Conservation (phyloP, 805 yeast species). For the Nakazawaea pomicola region DNA sequence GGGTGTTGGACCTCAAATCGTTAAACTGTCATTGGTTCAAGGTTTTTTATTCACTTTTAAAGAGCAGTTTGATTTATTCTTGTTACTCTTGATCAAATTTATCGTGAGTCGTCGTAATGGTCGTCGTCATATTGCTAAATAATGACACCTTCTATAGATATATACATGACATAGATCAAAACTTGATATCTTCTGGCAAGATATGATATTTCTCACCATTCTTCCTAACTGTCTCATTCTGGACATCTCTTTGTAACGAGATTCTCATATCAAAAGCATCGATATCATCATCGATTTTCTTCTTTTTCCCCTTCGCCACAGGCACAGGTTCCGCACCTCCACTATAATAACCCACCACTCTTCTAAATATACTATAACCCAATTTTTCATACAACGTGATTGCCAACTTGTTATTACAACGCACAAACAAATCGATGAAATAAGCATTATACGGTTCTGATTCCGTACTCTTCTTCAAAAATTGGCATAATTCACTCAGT, state of each 20-base stretch:
- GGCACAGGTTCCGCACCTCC: constrained; percentile 50
- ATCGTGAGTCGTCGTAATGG: constrained; percentile 3
- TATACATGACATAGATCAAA: constrained; percentile 26
- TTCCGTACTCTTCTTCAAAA: constrained; percentile 69
- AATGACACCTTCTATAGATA: neutral
- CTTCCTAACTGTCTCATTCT: constrained; percentile 45
- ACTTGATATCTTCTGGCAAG: constrained; percentile 61
- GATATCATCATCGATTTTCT: constrained; percentile 51
- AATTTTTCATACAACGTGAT: constrained; percentile 77
- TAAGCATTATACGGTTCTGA: constrained; percentile 71
- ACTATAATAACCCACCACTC: constrained; percentile 82
- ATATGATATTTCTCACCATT: constrained; percentile 60
- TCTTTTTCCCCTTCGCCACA: constrained; percentile 29
- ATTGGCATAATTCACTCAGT: constrained; percentile 73
- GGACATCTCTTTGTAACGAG: constrained; percentile 51
- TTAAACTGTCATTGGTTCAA: constrained; percentile 80
- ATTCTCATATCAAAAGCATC: constrained; percentile 91
- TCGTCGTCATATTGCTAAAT: too few species aligned
- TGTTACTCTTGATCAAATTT: constrained; percentile 9
- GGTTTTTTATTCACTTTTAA: constrained; percentile 79
- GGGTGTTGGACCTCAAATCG: constrained; percentile 74
- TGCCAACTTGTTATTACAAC: constrained; percentile 78
- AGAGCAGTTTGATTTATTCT: constrained; percentile 44
- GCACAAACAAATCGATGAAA: constrained; percentile 88
- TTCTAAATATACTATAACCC: constrained; percentile 78